These are phyloP conservation scores for Neurospora sublineolata DNA, from an alignment of 495 filamentous ascomycete species.

Conservation along the genomic window DNA sequence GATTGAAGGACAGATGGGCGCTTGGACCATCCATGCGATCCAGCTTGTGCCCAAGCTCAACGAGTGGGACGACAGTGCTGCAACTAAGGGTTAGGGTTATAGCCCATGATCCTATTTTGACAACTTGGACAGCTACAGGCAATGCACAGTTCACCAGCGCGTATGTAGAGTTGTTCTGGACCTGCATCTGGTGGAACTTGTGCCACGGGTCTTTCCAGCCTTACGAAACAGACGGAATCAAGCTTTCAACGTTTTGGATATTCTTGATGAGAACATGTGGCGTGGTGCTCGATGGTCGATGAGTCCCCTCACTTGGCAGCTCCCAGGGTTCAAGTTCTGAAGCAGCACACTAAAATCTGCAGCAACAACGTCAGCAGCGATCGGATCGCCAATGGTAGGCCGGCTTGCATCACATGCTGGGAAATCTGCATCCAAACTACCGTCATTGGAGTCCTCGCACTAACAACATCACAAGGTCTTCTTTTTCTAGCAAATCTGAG, in stretches of 20 bases:
- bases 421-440: background rate
- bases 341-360: conserved; percentile 3
- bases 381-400: background rate
- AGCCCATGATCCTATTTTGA: background rate
- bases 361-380: conserved; percentile 4
- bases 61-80: background rate
- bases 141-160: background rate
- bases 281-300: background rate
- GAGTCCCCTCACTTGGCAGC: too few relatives aligned
- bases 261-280: background rate
- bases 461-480: background rate
- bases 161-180: background rate
- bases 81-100: background rate
- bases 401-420: conserved; percentile 12
- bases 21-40: background rate
- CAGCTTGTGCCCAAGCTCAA: background rate
- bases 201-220: background rate
- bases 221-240: background rate
- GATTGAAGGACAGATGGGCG: background rate
- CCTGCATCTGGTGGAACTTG: background rate
- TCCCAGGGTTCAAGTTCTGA: background rate
- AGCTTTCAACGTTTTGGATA: background rate
- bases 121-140: background rate
- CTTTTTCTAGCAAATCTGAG: background rate
- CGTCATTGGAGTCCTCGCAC: background rate